Evolutionary conservation across 2,329 filamentous ascomycete species (phyloP), one percentile per base, ranked within the genome.

Genomic region (Chaetomium olivaceum): DNA sequence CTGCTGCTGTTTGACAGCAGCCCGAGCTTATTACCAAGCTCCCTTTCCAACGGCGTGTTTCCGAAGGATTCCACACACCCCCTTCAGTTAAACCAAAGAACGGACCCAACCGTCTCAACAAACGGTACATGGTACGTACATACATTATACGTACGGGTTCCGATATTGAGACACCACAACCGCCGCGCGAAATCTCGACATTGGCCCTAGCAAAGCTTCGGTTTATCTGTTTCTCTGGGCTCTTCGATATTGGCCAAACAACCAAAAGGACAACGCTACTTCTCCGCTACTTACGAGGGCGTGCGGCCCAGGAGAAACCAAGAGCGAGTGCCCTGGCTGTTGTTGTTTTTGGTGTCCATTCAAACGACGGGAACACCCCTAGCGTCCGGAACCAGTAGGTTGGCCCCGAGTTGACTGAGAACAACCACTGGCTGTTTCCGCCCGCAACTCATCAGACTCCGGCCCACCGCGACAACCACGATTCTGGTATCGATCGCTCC

Each of bases 361-460:
- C 72, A 75, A 69, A 62, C 68, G 71, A 68, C 50, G 73, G 69
- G 72, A 70, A 70, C 69, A 70, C 74, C 33, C 8, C 73, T 77
- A 75, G 76, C 74, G 75, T 65, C 62, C 68, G 67, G 71, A 72
- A 73, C 79, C 79, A 80, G 75, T 79, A 74, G 76, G 67, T 74
- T 69, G 68, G 73, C 16, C 16, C 74, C 74, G 74, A 72, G 74
- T 73, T 71, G 63, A 68, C 71, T 75, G 65, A 73, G 72, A 69
- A 71, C 73, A 67, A 71, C 80, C 74, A 80, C 75, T 80, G 79
- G 78, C 76, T 74, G 72, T 73, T 71, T 73, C 71, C 72, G 51
- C 70, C 74, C 76, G 74, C 75, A 74, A 73, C 74, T 71, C 70
- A 76, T 75, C 73, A 54, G 48, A 74, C 63, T 72, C 71, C 67